Percentiles rank a stretch among this genome's conserved stretches.
phyloP scores from a whole-genome alignment of 306 rosid genomes.

The Geum urbanum region DNA sequence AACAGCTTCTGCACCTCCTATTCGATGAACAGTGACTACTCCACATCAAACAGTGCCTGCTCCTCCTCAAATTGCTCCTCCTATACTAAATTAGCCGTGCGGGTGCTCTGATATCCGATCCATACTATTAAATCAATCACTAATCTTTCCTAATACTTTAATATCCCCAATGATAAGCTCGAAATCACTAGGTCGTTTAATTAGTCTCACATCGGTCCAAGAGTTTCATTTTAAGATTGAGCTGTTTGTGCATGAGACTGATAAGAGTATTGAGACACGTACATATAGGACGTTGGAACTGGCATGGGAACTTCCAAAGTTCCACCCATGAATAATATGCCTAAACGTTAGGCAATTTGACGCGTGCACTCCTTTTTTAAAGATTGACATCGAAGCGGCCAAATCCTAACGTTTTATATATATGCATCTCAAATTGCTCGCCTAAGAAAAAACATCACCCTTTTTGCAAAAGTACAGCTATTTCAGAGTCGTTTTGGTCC shows the following conservation, averaged over 20 bases:
- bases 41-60: too few relatives aligned
- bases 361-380: not conserved
- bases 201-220: constrained; percentile 7
- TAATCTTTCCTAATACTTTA: not conserved
- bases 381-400: not conserved
- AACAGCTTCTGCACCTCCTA: too few relatives aligned
- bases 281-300: not conserved
- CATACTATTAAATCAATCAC: too few relatives aligned
- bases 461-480: not conserved
- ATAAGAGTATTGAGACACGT: not conserved
- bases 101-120: too few relatives aligned
- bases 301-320: constrained; percentile 3
- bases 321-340: not conserved
- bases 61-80: too few relatives aligned
- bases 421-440: not conserved
- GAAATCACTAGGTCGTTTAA: not conserved
- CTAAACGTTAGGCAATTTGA: not conserved
- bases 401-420: not conserved
- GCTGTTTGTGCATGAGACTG: not conserved
- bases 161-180: not conserved
- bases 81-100: too few relatives aligned
- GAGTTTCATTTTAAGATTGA: constrained; percentile 5
- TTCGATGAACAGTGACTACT: too few relatives aligned
- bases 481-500: not conserved
- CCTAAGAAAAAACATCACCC: not conserved